Evolutionary conservation across 805 yeast species (phyloP), one percentile per base, ranked within the genome.

Genomic region (Grigorovia yakushimaensis): DNA sequence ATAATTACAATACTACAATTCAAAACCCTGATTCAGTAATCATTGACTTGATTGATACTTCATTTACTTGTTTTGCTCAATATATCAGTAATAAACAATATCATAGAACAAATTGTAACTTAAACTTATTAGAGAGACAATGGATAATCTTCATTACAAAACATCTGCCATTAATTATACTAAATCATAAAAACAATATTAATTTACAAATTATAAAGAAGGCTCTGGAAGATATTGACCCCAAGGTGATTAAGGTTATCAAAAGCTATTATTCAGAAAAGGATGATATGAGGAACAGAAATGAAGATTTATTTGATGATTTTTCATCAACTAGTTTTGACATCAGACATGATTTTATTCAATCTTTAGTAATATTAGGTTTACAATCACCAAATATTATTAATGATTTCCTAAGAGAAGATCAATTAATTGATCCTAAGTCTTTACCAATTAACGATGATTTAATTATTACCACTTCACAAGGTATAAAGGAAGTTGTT

Each of bases 261-360:
- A 61, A 49, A 49, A 59, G 58, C n/a, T 69, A 56, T 49, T 66
- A 60, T 47, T 52, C 64, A 7, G 67, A 69, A 22, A 61, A 62
- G 40, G 62, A 66, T 33, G 67, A 66, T 20, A 43, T 49, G 30
- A 66, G 62, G 21, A 66, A 59, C 30, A 63, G 65, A 33, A 59
- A 68, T 38, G 80, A 76, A 47, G 78, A 76, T 46, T 66, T 76
- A 63, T 76, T 77, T 51, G 68, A 76, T n/a, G 70, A 76, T 15
- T 72, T 71, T 49, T 73, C 79, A 1, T 61, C 76, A 1, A 67
- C 73, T 1, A 68, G 70, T 8, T 59, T 64, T 11, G 81, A 76
- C 54, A 65, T 76, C 3, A 67, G 82, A 39, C 77, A 73, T 51
- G 81, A 74, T 33, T 73, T 77, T 45, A 55, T 77, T n/a, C 70